Base-by-base conservation (phyloP, 2,329 filamentous ascomycete genomes). In the Xylaria sp. region DNA sequence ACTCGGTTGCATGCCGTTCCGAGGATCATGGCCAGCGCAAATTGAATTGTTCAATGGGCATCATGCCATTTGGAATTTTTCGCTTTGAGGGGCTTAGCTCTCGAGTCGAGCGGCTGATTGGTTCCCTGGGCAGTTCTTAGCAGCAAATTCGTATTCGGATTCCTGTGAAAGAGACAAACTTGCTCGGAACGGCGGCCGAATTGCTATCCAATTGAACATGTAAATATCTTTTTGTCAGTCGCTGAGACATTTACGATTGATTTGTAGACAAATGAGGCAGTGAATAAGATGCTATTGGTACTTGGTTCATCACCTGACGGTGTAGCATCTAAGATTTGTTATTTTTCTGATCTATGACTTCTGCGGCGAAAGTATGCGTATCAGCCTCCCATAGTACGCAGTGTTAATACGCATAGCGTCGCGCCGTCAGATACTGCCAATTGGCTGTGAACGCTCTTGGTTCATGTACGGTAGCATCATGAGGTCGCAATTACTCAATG, bases 41-140 rank as follows among this genome's bases (percentile, higher is more conserved):
- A 18, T 12, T 41, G 39, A 18, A 36, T 36, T 36, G 39, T 41
- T 41, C 49, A 39, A 28, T 48, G 9, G 58, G 28, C 6, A 28
- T 61, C 55, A 56, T 52, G 49, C 46, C 28, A 69, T 69, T 69
- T 69, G 67, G 46, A 69, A 69, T 69, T 20, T 20, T 62, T 25
- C 13, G 8, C 23, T 41, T 60, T 25, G 56, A 20, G 15, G 46
- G 36, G 13, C 54, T 66, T 46, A 23, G 31, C 28, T 13, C 33
- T 62, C 56, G n/a, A 10, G 66, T 62, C 56, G n/a, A 10, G 66
- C 57, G 46, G 36, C 54, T 62, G 67, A 69, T 69, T 69, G 67
- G 67, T 43, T 23, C n/a, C 28, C 31, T 15, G 15, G 15, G n/a
- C 28, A 31, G 41, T 52, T 52, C n/a, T n/a, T 33, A 13, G 15